Base-by-base conservation (phyloP, 2,329 filamentous ascomycete genomes). In the Knoxdaviesia capensis region DNA sequence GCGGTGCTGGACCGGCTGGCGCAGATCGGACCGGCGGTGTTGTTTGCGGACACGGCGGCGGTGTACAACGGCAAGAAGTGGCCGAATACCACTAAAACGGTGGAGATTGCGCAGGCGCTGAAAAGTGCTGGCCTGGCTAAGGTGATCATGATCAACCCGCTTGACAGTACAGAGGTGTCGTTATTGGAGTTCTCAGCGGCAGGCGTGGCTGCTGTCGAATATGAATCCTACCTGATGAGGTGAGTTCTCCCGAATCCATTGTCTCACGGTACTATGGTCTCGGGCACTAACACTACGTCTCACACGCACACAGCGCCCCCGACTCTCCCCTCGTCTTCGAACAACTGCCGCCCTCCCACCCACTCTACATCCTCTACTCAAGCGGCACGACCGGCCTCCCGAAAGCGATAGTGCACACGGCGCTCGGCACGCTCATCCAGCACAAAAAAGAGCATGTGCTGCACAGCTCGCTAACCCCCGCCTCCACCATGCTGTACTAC, bases 361-460 rank as follows among this genome's bases (percentile, higher is more conserved):
- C 88, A 0, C 74, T 94, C 4, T 96, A 94, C 54, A 86, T 98
- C 38, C 69, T 96, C 33, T 98, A 93, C 59, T 92, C 82, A 1
- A 88, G 80, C 38, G 90, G 90, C 28, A 98, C 90, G 0, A 96
- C 90, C 0, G 73, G 73, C 9, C 62, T 77, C 11, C 88, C 90
- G 6, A 96, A 96, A 58, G 88, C 87, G 49, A 96, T 98, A 49
- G 80, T 94, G 2, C 90, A 98, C 57, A 88, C 85, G 0, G 79
- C 85, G 0, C 70, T 90, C 8, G 90, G 90, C 6, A 94, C 88
- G 0, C 64, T 98, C 6, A 70, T 96, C 41, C 88, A 96, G 57
- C 90, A 96, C 63, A 96, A 96, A 61, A 98, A 98, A 56, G 90
- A 96, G 56, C 87, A 93, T 54, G 70, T 80, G 39, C 66, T 96